Evolutionary conservation across 2,329 filamentous ascomycete species (phyloP).

Genomic region (Cladosporium sphaerospermum): DNA sequence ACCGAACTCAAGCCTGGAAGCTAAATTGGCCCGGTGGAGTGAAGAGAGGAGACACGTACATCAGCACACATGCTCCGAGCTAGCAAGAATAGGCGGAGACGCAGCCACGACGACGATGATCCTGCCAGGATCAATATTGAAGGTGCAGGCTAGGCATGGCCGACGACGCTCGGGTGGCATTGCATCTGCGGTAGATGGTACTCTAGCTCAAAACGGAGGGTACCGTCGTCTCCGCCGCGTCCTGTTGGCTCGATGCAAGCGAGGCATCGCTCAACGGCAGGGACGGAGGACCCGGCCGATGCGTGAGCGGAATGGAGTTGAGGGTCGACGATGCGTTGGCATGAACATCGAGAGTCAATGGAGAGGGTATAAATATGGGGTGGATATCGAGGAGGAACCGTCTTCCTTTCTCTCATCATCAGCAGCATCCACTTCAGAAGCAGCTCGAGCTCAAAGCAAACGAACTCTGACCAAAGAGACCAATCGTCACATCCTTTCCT

Average conservation of each 20-base stretch:
- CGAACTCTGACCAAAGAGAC: neutral
- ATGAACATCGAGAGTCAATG: slow-evolving; percentile 13
- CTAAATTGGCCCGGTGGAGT: slow-evolving; percentile 15
- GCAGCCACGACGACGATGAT: slow-evolving; percentile 38
- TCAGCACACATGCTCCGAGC: slow-evolving; percentile 35
- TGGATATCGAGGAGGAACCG: neutral
- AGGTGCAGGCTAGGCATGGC: slow-evolving; percentile 37
- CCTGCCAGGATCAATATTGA: slow-evolving; percentile 33
- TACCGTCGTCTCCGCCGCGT: slow-evolving; percentile 17
- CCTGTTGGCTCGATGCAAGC: slow-evolving; percentile 13
- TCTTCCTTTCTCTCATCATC: slow-evolving; percentile 10
- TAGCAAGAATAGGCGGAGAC: slow-evolving; percentile 39
- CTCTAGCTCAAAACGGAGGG: slow-evolving; percentile 12
- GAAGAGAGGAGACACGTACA: slow-evolving; percentile 14
- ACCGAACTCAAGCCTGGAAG: slow-evolving; percentile 16
- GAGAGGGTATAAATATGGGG: slow-evolving; percentile 29
- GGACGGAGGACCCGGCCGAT: slow-evolving; percentile 1
- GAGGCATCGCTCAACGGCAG: slow-evolving; percentile 6
- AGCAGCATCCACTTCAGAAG: slow-evolving; percentile 2
- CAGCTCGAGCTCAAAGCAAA: neutral
- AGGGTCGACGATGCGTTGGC: slow-evolving; percentile 10
- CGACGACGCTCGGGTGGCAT: slow-evolving; percentile 39
- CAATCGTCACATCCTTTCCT: neutral
- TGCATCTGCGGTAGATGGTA: slow-evolving; percentile 34
- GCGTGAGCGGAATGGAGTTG: slow-evolving; percentile 7